Conservation (phyloP, 129 eudicot genomes). For the Chrysanthemum lavandulifolium region DNA sequence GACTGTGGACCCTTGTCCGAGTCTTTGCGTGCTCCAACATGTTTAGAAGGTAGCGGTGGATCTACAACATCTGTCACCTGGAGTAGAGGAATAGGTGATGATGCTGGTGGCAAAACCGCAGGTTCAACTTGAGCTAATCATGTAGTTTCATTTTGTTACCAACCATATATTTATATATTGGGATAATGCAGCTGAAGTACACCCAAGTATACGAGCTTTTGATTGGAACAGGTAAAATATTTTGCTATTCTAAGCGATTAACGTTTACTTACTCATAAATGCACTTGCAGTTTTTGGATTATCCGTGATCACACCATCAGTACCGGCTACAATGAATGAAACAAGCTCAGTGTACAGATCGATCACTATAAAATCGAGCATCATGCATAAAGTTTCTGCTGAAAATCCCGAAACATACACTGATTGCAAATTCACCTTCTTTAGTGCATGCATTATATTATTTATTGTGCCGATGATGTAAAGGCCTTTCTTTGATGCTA, state of each 20-base stretch:
- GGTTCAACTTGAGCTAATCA: slow-evolving; percentile 2
- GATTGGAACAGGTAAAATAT: too few relatives aligned
- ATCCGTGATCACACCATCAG: slow-evolving; percentile 73
- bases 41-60: slow-evolving; percentile 69
- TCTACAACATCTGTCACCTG: slow-evolving; percentile 46
- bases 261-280: slow-evolving; percentile 65
- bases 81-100: slow-evolving; percentile 47
- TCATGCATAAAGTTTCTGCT: slow-evolving; percentile 53
- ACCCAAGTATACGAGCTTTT: background rate
- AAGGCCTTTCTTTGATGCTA: slow-evolving; percentile 71
- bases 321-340: slow-evolving; percentile 39
- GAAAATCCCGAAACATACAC: slow-evolving; percentile 54
- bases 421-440: slow-evolving; percentile 40
- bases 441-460: slow-evolving; percentile 25
- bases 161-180: background rate
- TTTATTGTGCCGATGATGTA: slow-evolving; percentile 51
- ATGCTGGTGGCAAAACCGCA: slow-evolving; percentile 46
- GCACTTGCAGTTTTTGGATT: slow-evolving; percentile 71
- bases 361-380: slow-evolving; percentile 60
- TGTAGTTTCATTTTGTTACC: too few relatives aligned
- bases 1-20: background rate
- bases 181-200: background rate
- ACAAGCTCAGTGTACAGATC: slow-evolving; percentile 77
- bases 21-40: slow-evolving; percentile 15
- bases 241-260: background rate